Conservation (phyloP, 108 stramenopile genomes). For the Conticribra guillardii region DNA sequence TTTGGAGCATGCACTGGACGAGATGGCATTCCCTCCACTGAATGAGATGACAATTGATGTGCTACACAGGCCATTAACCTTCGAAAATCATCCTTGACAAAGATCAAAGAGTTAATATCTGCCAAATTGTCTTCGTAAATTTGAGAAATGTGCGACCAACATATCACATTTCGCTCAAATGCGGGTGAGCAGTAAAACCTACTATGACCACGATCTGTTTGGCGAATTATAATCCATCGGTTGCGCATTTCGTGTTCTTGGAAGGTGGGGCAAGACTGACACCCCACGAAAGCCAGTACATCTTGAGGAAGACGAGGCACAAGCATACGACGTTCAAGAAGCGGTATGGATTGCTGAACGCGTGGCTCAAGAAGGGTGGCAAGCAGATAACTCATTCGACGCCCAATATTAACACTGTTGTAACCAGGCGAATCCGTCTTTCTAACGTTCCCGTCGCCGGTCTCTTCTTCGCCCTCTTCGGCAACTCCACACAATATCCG, state of each 20-base stretch:
- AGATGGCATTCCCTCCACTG: constrained; percentile 4
- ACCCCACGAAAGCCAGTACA: constrained; percentile 23
- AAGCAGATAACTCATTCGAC: constrained; percentile 32
- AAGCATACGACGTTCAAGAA: constrained; percentile 13
- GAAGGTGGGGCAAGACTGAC: constrained; percentile 12
- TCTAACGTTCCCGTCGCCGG: not conserved
- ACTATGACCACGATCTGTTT: constrained; percentile 29
- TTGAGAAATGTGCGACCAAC: constrained; percentile 26
- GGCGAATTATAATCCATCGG: constrained; percentile 52
- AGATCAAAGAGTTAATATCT: constrained; percentile 34
- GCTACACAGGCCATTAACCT: constrained; percentile 19
- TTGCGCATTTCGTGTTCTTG: constrained; percentile 17
- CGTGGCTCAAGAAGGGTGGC: constrained; percentile 23
- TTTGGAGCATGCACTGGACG: constrained; percentile 22
- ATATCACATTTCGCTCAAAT: constrained; percentile 45
- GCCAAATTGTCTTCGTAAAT: constrained; percentile 32
- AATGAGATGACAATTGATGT: constrained; percentile 23
- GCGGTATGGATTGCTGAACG: constrained; percentile 15
- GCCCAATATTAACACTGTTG: not conserved
- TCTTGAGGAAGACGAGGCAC: constrained; percentile 19
- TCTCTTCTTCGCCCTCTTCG: not conserved
- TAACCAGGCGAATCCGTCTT: no score
- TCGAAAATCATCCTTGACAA: constrained; percentile 11
- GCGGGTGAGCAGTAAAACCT: constrained; percentile 47
- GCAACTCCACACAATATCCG: constrained; percentile 30